These are phyloP conservation scores for Kodamaea hsintzibuensis DNA, from an alignment of 805 yeast species.

Conservation along the genomic window DNA sequence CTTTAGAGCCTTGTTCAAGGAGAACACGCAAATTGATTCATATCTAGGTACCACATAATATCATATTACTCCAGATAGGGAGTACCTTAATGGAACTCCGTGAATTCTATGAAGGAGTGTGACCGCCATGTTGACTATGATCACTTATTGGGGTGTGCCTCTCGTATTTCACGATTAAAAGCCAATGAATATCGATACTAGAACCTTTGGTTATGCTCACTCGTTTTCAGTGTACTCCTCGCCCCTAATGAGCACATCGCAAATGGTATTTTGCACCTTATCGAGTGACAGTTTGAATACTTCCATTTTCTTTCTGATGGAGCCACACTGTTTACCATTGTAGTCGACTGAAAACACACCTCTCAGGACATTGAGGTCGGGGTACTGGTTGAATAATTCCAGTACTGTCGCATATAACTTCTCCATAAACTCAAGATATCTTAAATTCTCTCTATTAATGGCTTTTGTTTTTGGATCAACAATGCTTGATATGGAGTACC, in stretches of 20 bases:
- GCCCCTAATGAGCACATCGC: slow-evolving; percentile 23
- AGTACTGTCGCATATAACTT: slow-evolving; percentile 12
- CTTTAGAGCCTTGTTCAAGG: not conserved
- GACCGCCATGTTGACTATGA: not conserved
- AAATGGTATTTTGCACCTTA: slow-evolving; percentile 24
- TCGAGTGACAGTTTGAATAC: slow-evolving; percentile 23
- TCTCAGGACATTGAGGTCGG: slow-evolving; percentile 17
- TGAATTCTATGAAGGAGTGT: not conserved
- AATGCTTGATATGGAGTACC: slow-evolving; percentile 35
- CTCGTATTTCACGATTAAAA: not conserved
- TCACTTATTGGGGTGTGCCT: not conserved
- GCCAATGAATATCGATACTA: not conserved
- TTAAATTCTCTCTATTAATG: slow-evolving; percentile 12
- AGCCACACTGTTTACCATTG: slow-evolving; percentile 13
- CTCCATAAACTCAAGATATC: slow-evolving; percentile 19
- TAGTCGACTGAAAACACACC: slow-evolving; percentile 18
- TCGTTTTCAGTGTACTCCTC: slow-evolving; percentile 13
- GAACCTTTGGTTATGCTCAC: not conserved
- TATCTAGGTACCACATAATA: not conserved
- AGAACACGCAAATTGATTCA: not conserved
- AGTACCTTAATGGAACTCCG: not conserved
- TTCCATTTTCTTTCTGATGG: slow-evolving; percentile 22
- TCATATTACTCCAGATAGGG: not conserved
- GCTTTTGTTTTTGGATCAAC: slow-evolving; percentile 12
- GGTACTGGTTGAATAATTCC: slow-evolving; percentile 17